Conservation (phyloP, 176 grass and related monocot genomes). For the Zoysia japonica region DNA sequence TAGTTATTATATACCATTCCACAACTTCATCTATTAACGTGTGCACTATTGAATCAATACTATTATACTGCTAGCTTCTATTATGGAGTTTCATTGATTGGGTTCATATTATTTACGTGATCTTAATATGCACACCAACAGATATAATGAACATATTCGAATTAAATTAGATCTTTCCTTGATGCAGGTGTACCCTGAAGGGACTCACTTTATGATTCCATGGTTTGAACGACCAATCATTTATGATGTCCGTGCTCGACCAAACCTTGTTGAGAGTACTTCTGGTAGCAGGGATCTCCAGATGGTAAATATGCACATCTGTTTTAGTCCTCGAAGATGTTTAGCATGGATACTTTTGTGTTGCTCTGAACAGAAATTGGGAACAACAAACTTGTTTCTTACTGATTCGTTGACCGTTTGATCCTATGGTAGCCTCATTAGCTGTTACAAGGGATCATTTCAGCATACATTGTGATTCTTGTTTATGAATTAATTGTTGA, state of each 20-base stretch:
- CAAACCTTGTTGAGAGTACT: slow-evolving; percentile 93
- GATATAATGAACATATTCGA: not conserved
- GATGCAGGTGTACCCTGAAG: slow-evolving; percentile 80
- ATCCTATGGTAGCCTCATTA: not conserved
- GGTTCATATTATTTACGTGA: not conserved
- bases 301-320: slow-evolving; percentile 56
- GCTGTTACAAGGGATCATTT: not conserved
- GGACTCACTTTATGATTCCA: slow-evolving; percentile 91
- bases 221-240: slow-evolving; percentile 90
- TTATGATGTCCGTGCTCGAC: slow-evolving; percentile 87
- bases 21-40: not conserved
- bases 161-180: not conserved
- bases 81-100: not conserved
- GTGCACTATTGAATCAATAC: not conserved
- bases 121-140: not conserved
- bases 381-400: not conserved
- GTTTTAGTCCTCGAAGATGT: not conserved
- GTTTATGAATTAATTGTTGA: not conserved
- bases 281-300: slow-evolving; percentile 87
- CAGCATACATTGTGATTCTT: not conserved
- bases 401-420: not conserved
- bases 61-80: not conserved
- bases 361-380: not conserved
- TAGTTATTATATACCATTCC: no score
- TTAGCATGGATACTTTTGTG: not conserved